Evolutionary conservation across 805 yeast species (phyloP), one percentile per base, ranked within the genome.

Genomic region (Helenozyma rhizophorensis): DNA sequence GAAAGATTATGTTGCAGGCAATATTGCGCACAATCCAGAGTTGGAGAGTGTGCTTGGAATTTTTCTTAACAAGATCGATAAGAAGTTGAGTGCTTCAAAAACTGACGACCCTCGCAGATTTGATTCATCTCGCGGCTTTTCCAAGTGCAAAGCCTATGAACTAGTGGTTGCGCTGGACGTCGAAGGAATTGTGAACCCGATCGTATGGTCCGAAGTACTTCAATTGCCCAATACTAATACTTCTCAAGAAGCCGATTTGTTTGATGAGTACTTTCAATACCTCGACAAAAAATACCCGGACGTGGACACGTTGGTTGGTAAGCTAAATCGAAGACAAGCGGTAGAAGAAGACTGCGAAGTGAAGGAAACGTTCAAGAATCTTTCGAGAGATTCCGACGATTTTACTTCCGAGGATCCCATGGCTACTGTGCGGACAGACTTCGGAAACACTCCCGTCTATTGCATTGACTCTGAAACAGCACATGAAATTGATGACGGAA

Each of bases 401-500:
- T 54, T 64, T 23, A 49, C 50, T 34, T 34, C 28, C 1, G 22
- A 35, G 2, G 72, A 66, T 37, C 68, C 69, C 0, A 34, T 58
- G 30, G 34, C 36, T 2, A 14, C 18, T 2, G 38, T 53, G 2
- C 59, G 82, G 44, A 43, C 43, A n/a, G 66, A 67, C 17, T 73
- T 68, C 42, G 57, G 58, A 0, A 58, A 68, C 27, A 49, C 71
- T 9, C 70, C 74, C 0, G 78, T 88, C 2, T 90, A 78, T 53
- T 88, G 97, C 58, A 86, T 90, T 37, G 98, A 93, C 58, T 70
- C 81, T 3, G 74, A 65, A 3, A 70, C 69, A 25, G 95, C 97
- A 0, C 81, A 82, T 45, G 97, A 93, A 56, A 83, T 93, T 38
- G 98, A 90, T 56, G 98, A 90, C 58, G 98, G 97, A 28, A 68